Base-by-base conservation (phyloP, 2,329 filamentous ascomycete genomes). In the Hypomyces perniciosus region DNA sequence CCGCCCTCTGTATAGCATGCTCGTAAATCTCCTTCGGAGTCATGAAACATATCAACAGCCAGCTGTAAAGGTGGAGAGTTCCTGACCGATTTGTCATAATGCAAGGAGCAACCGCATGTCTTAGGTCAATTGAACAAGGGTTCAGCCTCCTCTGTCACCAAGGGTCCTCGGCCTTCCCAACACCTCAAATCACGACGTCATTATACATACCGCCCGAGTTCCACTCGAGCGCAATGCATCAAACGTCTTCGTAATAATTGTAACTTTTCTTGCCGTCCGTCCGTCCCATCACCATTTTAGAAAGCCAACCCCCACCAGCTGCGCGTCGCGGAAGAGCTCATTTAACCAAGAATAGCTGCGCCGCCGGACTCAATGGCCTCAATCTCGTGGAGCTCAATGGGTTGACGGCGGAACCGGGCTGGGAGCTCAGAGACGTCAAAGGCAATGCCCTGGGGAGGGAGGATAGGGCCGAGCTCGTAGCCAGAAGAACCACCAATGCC, bases 321-420 rank as follows among this genome's bases (percentile, higher is more conserved):
- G 27, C 38, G 27, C 35, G 34, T 42, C 26, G 8, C n/a, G 4
- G 8, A 28, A 8, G 35, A 20, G 20, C 29, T 53, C 28, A 52
- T 57, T 63, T 68, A 80, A 56, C 73, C 72, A 57, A 77, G 69
- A 51, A 77, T 66, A 34, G 78, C 72, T 33, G 92, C 93, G 51
- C 93, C 93, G 50, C 91, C 93, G 50, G 89, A 93, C 81, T 96
- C 90, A 64, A 99, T 81, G 26, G 90, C 91, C 70, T 97, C 93
- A 54, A 99, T 99, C 80, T 99, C 93, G 40, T 84, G 84, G 60
- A 84, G 71, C 35, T 81, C 85, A 72, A 91, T 87, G 9, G 83
- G 79, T 44, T 81, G 74, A 57, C 90, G 81, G 64, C 85, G 83
- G 80, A 96, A 99, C 62, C 92, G 83, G 56, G 76, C 68, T 13